A percentile compares a stretch with the other conserved stretches of the same genome.
phyloP scores from a whole-genome alignment of 495 filamentous ascomycete genomes.

The Aspergillus diversus region DNA sequence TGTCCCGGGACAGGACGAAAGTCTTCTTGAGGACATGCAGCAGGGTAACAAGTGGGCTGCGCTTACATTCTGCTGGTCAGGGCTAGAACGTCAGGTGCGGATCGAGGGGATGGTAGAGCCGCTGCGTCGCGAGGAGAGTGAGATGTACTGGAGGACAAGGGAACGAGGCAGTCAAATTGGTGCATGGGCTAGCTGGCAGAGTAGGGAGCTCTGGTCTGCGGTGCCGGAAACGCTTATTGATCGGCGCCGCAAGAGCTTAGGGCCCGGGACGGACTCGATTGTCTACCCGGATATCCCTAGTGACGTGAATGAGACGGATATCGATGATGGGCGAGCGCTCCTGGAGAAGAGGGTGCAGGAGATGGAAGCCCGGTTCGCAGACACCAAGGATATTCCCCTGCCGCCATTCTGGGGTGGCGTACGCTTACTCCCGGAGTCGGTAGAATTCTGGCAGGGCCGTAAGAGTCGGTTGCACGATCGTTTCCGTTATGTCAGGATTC shows the following conservation, averaged over 20 bases:
- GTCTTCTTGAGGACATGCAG: slow-evolving; percentile 17
- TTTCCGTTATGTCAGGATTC: slow-evolving; percentile 75
- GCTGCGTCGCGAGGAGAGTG: slow-evolving; percentile 71
- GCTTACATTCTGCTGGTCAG: slow-evolving; percentile 58
- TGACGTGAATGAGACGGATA: slow-evolving; percentile 64
- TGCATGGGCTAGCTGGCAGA: slow-evolving; percentile 93
- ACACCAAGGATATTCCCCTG: slow-evolving; percentile 76
- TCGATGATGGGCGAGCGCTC: slow-evolving; percentile 64
- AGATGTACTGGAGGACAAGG: slow-evolving; percentile 84
- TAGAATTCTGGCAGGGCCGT: slow-evolving; percentile 96
- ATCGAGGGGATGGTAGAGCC: slow-evolving; percentile 77
- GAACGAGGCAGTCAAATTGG: slow-evolving; percentile 81
- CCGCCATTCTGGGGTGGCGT: slow-evolving; percentile 95
- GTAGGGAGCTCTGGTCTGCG: slow-evolving; percentile 62
- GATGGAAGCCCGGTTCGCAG: slow-evolving; percentile 72
- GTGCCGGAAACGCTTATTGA: slow-evolving; percentile 32
- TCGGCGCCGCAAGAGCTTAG: slow-evolving; percentile 38
- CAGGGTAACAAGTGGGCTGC: slow-evolving; percentile 49
- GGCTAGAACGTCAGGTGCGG: slow-evolving; percentile 80
- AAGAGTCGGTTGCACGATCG: slow-evolving; percentile 89
- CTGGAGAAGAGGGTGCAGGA: slow-evolving; percentile 72
- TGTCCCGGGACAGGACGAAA: slow-evolving; percentile 26
- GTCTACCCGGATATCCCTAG: slow-evolving; percentile 39
- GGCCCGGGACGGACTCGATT: slow-evolving; percentile 38
- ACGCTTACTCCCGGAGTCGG: slow-evolving; percentile 78